Evolutionary conservation across 352 stramenopile species (phyloP).

Genomic region (Phytophthora kernoviae): DNA sequence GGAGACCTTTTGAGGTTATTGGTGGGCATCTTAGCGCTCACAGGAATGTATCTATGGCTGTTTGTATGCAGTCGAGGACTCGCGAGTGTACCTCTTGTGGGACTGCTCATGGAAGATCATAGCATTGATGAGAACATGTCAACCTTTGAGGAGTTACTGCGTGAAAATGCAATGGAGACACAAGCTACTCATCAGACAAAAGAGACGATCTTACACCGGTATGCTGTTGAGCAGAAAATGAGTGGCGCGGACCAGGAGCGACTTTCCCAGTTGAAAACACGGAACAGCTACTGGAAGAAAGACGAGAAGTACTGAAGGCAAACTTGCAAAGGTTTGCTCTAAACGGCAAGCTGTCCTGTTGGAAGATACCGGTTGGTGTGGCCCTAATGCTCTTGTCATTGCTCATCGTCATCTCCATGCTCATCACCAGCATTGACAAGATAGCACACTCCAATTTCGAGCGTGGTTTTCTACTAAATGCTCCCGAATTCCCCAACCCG

Average conservation of each 20-base stretch:
- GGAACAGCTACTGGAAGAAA: constrained; percentile 73
- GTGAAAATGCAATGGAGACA: constrained; percentile 77
- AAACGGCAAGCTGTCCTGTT: constrained; percentile 50
- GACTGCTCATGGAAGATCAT: constrained; percentile 81
- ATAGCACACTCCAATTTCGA: constrained; percentile 74
- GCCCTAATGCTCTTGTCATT: constrained; percentile 67
- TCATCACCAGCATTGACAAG: constrained; percentile 85
- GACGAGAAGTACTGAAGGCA: constrained; percentile 65
- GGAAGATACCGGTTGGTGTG: constrained; percentile 74
- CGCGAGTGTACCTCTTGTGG: constrained; percentile 74
- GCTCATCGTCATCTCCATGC: constrained; percentile 69
- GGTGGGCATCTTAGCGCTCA: constrained; percentile 74
- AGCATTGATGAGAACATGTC: constrained; percentile 65
- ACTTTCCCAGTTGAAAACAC: constrained; percentile 72
- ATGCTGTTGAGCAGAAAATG: constrained; percentile 66
- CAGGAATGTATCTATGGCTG: constrained; percentile 82
- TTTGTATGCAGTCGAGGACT: constrained; percentile 71
- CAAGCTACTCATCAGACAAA: constrained; percentile 70
- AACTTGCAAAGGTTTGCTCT: constrained; percentile 66
- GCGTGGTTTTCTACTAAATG: constrained; percentile 73
- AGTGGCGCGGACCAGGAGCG: constrained; percentile 74
- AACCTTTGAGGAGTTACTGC: constrained; percentile 75
- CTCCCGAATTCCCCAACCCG: constrained; percentile 67
- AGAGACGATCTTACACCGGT: constrained; percentile 73
- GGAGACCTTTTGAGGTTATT: constrained; percentile 72